Conservation (phyloP, 1,284 basidiomycete species). For the Cerrena zonata region DNA sequence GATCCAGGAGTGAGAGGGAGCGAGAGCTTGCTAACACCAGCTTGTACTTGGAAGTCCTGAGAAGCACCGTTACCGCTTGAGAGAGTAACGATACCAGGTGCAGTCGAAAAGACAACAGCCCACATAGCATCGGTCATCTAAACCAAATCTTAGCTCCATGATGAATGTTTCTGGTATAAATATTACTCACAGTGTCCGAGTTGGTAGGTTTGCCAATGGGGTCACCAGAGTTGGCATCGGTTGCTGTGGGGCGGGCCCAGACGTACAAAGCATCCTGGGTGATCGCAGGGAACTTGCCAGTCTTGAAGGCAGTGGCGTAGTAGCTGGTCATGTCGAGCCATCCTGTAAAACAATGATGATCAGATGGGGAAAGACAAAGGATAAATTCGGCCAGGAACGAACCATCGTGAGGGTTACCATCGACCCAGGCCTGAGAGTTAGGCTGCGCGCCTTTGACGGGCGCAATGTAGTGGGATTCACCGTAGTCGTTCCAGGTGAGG, state of each 20-base stretch:
- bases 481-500: constrained; percentile 35
- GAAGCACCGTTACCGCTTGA: constrained; percentile 25
- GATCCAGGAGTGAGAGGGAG: constrained; percentile 53
- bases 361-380: neutral
- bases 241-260: constrained; percentile 71
- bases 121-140: constrained; percentile 54
- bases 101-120: constrained; percentile 62
- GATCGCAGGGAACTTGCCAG: constrained; percentile 59
- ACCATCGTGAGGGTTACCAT: constrained; percentile 40
- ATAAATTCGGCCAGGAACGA: constrained; percentile 8
- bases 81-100: constrained; percentile 47
- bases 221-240: constrained; percentile 46
- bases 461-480: constrained; percentile 41
- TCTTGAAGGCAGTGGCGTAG: constrained; percentile 74
- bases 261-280: constrained; percentile 62
- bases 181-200: constrained; percentile 41
- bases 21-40: constrained; percentile 65
- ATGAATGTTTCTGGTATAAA: neutral
- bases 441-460: constrained; percentile 66
- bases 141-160: neutral
- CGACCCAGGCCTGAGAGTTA: constrained; percentile 30
- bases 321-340: constrained; percentile 66
- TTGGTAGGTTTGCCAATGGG: constrained; percentile 50
- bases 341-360: constrained; percentile 27
- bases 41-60: constrained; percentile 43